These are phyloP conservation scores for Ochetophila trinervis DNA, from an alignment of 306 rosid genomes.

Conservation along the genomic window DNA sequence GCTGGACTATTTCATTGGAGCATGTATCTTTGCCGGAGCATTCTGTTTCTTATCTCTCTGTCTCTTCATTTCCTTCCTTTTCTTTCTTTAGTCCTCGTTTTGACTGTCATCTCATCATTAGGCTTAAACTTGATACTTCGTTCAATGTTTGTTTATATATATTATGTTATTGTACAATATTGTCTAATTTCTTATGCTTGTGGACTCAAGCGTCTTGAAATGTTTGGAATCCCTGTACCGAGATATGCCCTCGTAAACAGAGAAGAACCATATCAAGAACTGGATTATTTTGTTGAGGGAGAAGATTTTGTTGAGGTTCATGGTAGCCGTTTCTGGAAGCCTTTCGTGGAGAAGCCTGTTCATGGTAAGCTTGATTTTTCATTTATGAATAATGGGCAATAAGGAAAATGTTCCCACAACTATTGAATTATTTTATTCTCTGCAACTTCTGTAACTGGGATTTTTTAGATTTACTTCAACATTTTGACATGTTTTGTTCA, in stretches of 20 bases:
- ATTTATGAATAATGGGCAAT: conserved; percentile 19
- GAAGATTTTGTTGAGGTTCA: conserved; percentile 95
- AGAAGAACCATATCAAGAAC: conserved; percentile 68
- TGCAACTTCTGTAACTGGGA: conserved; percentile 15
- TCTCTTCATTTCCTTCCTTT: neutral
- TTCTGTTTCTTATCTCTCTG: neutral
- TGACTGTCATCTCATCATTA: neutral
- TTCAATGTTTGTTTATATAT: conserved; percentile 24
- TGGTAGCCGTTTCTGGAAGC: conserved; percentile 86
- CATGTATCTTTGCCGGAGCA: neutral
- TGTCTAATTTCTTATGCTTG: conserved; percentile 30
- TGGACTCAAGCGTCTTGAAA: conserved; percentile 71
- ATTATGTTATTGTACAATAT: conserved; percentile 10
- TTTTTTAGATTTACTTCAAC: conserved; percentile 10
- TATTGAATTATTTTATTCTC: neutral
- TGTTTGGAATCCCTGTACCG: conserved; percentile 85
- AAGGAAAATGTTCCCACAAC: conserved; percentile 7
- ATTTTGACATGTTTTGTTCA: conserved; percentile 29
- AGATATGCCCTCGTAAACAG: conserved; percentile 91
- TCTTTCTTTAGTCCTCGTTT: too few relatives aligned
- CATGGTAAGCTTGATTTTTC: conserved; percentile 62
- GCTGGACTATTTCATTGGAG: neutral
- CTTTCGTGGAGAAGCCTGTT: conserved; percentile 98
- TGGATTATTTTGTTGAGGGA: conserved; percentile 87
- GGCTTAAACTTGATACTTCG: conserved; percentile 9